A percentile compares a stretch with the other conserved stretches of the same genome.
These are phyloP conservation scores for Neonectria hederae DNA, from an alignment of 2,329 filamentous ascomycete species.

Conservation along the genomic window DNA sequence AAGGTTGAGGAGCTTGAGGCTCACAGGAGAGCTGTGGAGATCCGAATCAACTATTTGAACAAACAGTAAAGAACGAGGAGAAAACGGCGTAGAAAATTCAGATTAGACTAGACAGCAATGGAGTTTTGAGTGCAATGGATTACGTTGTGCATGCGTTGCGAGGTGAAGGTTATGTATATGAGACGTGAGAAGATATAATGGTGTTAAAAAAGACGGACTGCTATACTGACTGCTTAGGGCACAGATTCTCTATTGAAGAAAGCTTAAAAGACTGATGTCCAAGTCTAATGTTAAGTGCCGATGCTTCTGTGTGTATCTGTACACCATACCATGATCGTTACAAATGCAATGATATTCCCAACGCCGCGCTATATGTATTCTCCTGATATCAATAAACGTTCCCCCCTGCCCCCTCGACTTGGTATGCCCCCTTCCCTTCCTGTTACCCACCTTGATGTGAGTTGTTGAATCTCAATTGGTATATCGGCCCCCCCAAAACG, in stretches of 20 bases:
- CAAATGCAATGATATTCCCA: slow-evolving; percentile 38
- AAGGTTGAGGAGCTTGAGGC: slow-evolving; percentile 95
- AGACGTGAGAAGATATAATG: neutral
- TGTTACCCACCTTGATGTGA: slow-evolving; percentile 12
- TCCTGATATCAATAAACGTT: slow-evolving; percentile 27
- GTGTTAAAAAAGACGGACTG: neutral
- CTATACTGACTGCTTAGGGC: neutral
- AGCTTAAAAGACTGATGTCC: slow-evolving; percentile 15
- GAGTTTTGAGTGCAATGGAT: neutral
- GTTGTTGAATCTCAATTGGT: slow-evolving; percentile 42
- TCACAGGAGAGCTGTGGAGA: slow-evolving; percentile 88
- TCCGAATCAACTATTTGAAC: slow-evolving; percentile 70
- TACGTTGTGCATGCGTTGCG: neutral
- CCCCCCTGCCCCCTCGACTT: slow-evolving; percentile 3
- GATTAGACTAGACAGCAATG: slow-evolving; percentile 16
- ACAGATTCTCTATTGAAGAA: neutral
- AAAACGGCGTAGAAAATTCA: slow-evolving; percentile 26
- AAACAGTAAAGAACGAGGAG: slow-evolving; percentile 38
- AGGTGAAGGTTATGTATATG: neutral
- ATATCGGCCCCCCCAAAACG: slow-evolving; percentile 7
- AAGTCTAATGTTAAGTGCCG: slow-evolving; percentile 28
- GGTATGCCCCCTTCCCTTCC: neutral
- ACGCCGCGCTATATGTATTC: slow-evolving; percentile 48
- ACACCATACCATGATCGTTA: slow-evolving; percentile 34
- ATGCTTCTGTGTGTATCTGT: slow-evolving; percentile 23